Base-by-base conservation (phyloP, 495 filamentous ascomycete species). In the Talaromyces wortmannii region DNA sequence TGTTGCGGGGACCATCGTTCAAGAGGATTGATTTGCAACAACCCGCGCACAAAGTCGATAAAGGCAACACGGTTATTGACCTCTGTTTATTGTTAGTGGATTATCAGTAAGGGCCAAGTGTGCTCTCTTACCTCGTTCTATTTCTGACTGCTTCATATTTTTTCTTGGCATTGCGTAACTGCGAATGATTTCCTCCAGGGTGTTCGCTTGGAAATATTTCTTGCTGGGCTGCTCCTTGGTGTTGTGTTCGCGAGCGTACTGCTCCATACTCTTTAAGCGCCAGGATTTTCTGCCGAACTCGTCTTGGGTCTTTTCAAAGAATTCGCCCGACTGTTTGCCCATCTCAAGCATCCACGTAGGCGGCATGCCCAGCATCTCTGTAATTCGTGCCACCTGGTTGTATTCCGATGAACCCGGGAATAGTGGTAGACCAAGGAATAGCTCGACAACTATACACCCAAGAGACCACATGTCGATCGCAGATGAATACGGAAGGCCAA, bases 391-490 rank as follows among this genome's bases (percentile, higher is more conserved):
- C 15, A 99, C 91, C 66, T 99, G 95, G 65, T 99, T 99, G 70
- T 99, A 99, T 69, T 99, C 95, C 10, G 95, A 99, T 6, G 94
- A 97, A 4, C 95, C 95, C 4, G 95, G 94, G 74, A 99, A 99
- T 5, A 99, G 69, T 30, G 95, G 95, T 31, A 99, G 74, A 40
- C 95, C 95, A 3, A 99, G 77, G 76, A 99, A 99, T 4, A 99
- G 80, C 67, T 99, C 95, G 30, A 99, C 95, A 17, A 99, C 95
- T 56, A 99, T 99, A 68, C 95, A 99, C 30, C 95, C 95, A 45
- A 99, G 75, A 8, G 95, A 99, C 95, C 95, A 99, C 95, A 99
- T 97, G 64, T 99, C 95, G 64, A 99, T 99, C 15, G 95, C 94
- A 32, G 95, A 97, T 7, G 94, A 97, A 64, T 99, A 89, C 64